These are phyloP conservation scores for Candida alai DNA, from an alignment of 805 yeast species.

Conservation along the genomic window DNA sequence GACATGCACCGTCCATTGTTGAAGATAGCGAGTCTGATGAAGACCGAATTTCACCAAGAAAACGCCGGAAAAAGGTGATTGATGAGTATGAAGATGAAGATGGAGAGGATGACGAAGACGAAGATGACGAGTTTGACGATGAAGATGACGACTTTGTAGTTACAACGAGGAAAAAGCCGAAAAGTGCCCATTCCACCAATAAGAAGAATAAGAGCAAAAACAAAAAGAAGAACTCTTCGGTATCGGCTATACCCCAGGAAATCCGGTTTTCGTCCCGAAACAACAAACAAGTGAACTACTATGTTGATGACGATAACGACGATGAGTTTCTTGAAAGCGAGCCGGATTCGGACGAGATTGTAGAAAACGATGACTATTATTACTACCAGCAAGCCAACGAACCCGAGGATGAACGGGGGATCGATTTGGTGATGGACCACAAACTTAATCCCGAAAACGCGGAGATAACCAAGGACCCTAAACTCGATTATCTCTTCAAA, in stretches of 20 bases:
- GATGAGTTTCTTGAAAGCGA: constrained; percentile 52
- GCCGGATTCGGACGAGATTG: constrained; percentile 22
- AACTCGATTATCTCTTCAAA: constrained; percentile 52
- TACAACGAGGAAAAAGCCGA: constrained; percentile 33
- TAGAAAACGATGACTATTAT: constrained; percentile 28
- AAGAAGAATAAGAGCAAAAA: constrained; percentile 12
- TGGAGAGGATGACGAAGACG: constrained; percentile 14
- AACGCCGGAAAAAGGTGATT: constrained; percentile 16
- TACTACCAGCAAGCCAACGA: constrained; percentile 30
- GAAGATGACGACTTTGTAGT: constrained; percentile 18
- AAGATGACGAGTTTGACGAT: constrained; percentile 9
- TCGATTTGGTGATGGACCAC: constrained; percentile 41
- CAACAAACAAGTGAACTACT: constrained; percentile 65
- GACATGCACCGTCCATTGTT: constrained; percentile 32
- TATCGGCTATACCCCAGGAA: constrained; percentile 28
- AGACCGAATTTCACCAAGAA: constrained; percentile 19
- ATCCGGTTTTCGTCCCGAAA: constrained; percentile 79
- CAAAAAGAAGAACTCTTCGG: constrained; percentile 7
- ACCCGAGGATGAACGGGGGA: constrained; percentile 30
- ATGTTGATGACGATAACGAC: constrained; percentile 62
- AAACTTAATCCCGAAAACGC: constrained; percentile 32
- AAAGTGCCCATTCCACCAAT: constrained; percentile 22
- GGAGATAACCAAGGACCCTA: constrained; percentile 49
- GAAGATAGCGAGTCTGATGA: constrained; percentile 38
- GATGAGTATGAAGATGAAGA: constrained; percentile 15